phyloP scores from a whole-genome alignment of 1,139 yeast genomes.

The Hyphopichia fennica region DNA sequence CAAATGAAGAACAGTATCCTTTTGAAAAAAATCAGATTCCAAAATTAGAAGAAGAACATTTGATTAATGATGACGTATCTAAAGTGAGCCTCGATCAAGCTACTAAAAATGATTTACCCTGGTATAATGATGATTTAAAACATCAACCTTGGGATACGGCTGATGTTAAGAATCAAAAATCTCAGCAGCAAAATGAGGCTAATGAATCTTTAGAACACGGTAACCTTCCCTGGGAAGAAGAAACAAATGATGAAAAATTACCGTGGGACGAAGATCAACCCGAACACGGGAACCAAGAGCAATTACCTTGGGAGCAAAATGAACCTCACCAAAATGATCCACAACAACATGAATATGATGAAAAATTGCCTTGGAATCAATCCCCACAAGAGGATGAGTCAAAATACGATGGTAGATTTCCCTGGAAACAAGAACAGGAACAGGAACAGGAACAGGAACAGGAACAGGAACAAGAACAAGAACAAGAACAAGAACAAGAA shows the following conservation, averaged over 20 bases:
- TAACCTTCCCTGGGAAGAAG: slow-evolving; percentile 6
- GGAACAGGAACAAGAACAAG: no score
- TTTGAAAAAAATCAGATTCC: not conserved
- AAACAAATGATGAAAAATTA: slow-evolving; percentile 3
- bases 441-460: no score
- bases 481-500: no score
- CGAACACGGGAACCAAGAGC: not conserved
- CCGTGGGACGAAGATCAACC: slow-evolving; percentile 8
- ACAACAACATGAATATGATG: slow-evolving; percentile 4
- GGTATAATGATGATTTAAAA: slow-evolving; percentile 3
- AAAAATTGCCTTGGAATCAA: slow-evolving; percentile 6
- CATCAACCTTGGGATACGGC: slow-evolving; percentile 5
- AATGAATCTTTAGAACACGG: not conserved
- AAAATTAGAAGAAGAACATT: not conserved
- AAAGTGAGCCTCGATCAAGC: not conserved
- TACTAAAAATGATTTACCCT: slow-evolving; percentile 1
- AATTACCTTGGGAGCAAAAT: slow-evolving; percentile 9
- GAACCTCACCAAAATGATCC: not conserved
- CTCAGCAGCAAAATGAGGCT: not conserved
- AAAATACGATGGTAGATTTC: no score
- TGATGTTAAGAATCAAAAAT: not conserved
- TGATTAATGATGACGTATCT: not conserved
- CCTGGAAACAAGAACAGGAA: slow-evolving; percentile 6
- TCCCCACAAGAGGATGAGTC: no score
- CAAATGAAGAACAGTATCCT: slow-evolving; percentile 1